Percentiles rank a stretch among this genome's conserved stretches.
phyloP scores from a whole-genome alignment of 2,329 filamentous ascomycete species.

The Ciborinia camelliae region DNA sequence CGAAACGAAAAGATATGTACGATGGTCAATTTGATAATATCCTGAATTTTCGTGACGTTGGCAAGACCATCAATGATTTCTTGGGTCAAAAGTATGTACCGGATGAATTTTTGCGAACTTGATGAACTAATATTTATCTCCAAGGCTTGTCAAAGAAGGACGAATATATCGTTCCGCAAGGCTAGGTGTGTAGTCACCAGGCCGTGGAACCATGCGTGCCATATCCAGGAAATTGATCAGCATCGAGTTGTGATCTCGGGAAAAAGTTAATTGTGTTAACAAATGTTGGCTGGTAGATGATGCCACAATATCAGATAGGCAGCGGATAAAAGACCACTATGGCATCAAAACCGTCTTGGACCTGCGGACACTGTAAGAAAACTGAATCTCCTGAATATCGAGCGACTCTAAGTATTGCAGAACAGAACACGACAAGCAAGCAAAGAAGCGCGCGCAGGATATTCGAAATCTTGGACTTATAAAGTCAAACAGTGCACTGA shows the following conservation, averaged over 20 bases:
- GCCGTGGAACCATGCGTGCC: not conserved
- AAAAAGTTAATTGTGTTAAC: not conserved
- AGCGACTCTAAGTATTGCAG: conserved; percentile 40
- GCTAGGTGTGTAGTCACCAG: conserved; percentile 44
- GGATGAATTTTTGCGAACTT: not conserved
- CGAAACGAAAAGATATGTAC: not conserved
- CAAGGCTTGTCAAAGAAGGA: conserved; percentile 54
- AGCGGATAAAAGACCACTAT: conserved; percentile 55
- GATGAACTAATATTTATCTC: conserved; percentile 17
- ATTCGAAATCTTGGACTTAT: conserved; percentile 44
- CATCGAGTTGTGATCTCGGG: not conserved
- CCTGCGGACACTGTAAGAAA: conserved; percentile 65
- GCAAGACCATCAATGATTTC: conserved; percentile 60
- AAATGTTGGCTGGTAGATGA: conserved; percentile 55
- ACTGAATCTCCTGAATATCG: not conserved
- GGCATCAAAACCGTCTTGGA: conserved; percentile 73
- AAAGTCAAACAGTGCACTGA: conserved; percentile 49
- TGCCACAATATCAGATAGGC: conserved; percentile 63
- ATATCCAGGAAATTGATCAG: not conserved
- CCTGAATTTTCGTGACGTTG: conserved; percentile 76
- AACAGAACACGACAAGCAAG: conserved; percentile 69
- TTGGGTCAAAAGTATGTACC: conserved; percentile 51
- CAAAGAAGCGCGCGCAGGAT: conserved; percentile 55
- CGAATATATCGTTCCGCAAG: conserved; percentile 67
- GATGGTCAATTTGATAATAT: conserved; percentile 50